Evolutionary conservation across 306 rosid genomes (phyloP).

Genomic region (Ochetophila trinervis): DNA sequence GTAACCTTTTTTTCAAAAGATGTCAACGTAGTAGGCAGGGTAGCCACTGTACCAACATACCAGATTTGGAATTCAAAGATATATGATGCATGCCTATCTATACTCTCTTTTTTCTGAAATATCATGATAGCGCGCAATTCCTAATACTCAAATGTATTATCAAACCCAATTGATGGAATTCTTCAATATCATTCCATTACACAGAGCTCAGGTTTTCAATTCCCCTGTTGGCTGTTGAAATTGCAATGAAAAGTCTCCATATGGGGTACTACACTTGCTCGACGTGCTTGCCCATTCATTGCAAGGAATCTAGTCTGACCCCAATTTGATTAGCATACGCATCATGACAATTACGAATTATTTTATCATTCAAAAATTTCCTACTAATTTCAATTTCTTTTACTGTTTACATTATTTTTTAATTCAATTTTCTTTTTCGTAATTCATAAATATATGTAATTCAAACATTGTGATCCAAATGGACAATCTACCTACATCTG

Average conservation of each 20-base stretch:
- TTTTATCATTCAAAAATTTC: too few relatives aligned
- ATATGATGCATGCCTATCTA: not conserved
- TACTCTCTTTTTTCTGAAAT: conserved; percentile 16
- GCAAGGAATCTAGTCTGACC: not conserved
- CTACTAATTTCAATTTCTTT: too few relatives aligned
- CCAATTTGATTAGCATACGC: not conserved
- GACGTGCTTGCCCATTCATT: not conserved
- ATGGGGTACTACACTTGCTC: not conserved
- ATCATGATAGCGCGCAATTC: conserved; percentile 34
- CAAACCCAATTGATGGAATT: conserved; percentile 15
- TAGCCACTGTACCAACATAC: conserved; percentile 21
- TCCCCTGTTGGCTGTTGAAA: too few relatives aligned
- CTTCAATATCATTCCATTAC: not conserved
- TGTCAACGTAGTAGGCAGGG: too few relatives aligned
- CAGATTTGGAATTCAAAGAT: conserved; percentile 8
- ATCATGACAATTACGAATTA: too few relatives aligned
- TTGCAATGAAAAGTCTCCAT: not conserved
- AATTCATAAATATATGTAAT: too few relatives aligned
- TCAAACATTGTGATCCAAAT: too few relatives aligned
- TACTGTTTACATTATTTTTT: too few relatives aligned
- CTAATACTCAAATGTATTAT: not conserved
- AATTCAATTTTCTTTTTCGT: too few relatives aligned
- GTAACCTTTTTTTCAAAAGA: too few relatives aligned
- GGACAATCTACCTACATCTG: too few relatives aligned
- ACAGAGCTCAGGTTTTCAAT: conserved; percentile 1